Percentiles rank a stretch among this genome's conserved stretches.
Evolutionary conservation across 371 early-diverging fungal species (phyloP).

Genomic region (Saksenaea vasiformis): DNA sequence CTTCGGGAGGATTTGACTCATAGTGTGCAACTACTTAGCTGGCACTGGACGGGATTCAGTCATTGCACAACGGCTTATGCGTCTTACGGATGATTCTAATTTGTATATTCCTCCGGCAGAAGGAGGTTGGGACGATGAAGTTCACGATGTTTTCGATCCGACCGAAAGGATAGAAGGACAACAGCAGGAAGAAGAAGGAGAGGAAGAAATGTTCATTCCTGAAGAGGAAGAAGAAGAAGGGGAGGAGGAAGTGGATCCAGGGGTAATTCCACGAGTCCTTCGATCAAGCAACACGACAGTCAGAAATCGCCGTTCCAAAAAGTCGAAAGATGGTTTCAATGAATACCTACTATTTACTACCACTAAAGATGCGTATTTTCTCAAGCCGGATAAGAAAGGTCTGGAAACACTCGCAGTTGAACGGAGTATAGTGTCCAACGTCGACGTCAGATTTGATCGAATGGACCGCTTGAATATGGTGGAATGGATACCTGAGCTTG

Average conservation of each 20-base stretch:
- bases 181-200: background rate
- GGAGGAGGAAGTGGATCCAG: background rate
- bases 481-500: conserved; percentile 50
- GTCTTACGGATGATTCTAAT: too few relatives aligned
- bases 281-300: background rate
- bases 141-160: background rate
- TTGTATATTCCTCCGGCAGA: too few relatives aligned
- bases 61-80: too few relatives aligned
- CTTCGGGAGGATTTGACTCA: too few relatives aligned
- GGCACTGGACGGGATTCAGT: too few relatives aligned
- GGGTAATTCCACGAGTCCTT: conserved; percentile 9
- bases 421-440: conserved; percentile 27
- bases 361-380: conserved; percentile 27
- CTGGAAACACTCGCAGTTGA: conserved; percentile 33
- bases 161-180: conserved; percentile 2
- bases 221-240: conserved; percentile 5
- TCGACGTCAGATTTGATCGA: conserved; percentile 42
- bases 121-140: too few relatives aligned
- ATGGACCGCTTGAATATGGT: conserved; percentile 45
- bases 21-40: too few relatives aligned
- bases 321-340: conserved; percentile 10
- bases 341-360: conserved; percentile 41
- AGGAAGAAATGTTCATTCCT: background rate
- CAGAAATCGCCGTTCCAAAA: background rate
- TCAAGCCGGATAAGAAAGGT: conserved; percentile 21